phyloP scores from a whole-genome alignment of 2,329 filamentous ascomycete genomes.

The Penicillium sclerotigenum region DNA sequence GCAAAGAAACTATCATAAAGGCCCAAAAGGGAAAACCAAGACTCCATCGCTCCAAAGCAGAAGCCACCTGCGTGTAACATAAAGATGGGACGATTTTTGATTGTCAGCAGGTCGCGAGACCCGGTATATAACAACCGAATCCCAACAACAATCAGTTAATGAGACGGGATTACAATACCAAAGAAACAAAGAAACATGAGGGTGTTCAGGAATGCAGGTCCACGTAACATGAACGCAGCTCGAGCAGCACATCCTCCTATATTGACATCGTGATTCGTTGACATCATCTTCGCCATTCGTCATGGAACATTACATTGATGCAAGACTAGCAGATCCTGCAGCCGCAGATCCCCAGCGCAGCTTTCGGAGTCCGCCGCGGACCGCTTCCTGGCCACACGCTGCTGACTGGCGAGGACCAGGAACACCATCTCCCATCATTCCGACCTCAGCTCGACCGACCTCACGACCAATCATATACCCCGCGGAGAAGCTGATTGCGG shows the following conservation, averaged over 20 bases:
- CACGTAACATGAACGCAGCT: not conserved
- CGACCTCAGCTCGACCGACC: conserved; percentile 53
- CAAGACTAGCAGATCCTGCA: conserved; percentile 38
- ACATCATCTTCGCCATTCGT: conserved; percentile 8
- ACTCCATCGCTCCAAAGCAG: conserved; percentile 8
- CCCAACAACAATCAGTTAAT: not conserved
- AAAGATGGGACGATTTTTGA: conserved; percentile 13
- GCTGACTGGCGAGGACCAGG: conserved; percentile 34
- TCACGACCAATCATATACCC: conserved; percentile 62
- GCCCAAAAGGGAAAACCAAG: not conserved
- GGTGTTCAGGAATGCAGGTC: not conserved
- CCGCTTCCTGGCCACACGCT: conserved; percentile 46
- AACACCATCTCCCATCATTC: conserved; percentile 28
- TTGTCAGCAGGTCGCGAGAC: not conserved
- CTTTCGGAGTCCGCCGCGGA: conserved; percentile 43
- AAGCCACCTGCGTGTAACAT: not conserved
- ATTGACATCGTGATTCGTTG: conserved; percentile 3
- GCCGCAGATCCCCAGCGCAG: conserved; percentile 44
- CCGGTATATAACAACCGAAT: not conserved
- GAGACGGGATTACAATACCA: not conserved
- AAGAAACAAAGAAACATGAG: not conserved
- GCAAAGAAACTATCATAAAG: not conserved
- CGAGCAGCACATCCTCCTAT: not conserved
- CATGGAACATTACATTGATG: conserved; percentile 19
- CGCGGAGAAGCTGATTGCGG: conserved; percentile 62